Evolutionary conservation across 768 basidiomycete genomes (phyloP).

Genomic region (Baorangia bicolor): DNA sequence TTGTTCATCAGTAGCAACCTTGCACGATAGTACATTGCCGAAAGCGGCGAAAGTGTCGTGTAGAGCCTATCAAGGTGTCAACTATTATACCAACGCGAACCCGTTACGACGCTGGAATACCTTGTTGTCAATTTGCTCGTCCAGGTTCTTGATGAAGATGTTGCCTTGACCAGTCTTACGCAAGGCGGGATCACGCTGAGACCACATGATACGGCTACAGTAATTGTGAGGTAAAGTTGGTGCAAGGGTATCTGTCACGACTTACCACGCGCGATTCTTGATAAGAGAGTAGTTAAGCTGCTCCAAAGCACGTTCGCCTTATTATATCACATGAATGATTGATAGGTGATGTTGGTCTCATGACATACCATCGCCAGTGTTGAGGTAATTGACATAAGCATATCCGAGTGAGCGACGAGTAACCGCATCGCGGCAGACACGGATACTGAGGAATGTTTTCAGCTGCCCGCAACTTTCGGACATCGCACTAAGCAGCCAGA

Average conservation of each 20-base stretch:
- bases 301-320: constrained; percentile 97
- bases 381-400: constrained; percentile 99
- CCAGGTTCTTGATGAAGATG: constrained; percentile 99
- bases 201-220: constrained; percentile 98
- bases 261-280: constrained; percentile 94
- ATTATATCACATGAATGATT: constrained; percentile 6
- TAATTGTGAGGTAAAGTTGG: not conserved
- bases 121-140: constrained; percentile 98
- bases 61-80: constrained; percentile 63
- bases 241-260: constrained; percentile 1
- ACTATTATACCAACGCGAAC: not conserved
- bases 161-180: constrained; percentile 99
- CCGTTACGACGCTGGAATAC: constrained; percentile 31
- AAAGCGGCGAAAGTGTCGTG: constrained; percentile 99
- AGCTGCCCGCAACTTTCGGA: not conserved
- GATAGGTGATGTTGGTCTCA: not conserved
- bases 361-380: constrained; percentile 81
- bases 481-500: not conserved
- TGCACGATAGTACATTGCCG: constrained; percentile 98
- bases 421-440: constrained; percentile 99
- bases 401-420: constrained; percentile 99
- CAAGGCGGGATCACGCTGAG: constrained; percentile 98
- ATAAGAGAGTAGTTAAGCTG: constrained; percentile 99
- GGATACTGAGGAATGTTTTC: constrained; percentile 60
- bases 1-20: constrained; percentile 95